These are phyloP conservation scores for Paramyrothecium sp. DNA, from an alignment of 2,329 filamentous ascomycete species.

Conservation along the genomic window DNA sequence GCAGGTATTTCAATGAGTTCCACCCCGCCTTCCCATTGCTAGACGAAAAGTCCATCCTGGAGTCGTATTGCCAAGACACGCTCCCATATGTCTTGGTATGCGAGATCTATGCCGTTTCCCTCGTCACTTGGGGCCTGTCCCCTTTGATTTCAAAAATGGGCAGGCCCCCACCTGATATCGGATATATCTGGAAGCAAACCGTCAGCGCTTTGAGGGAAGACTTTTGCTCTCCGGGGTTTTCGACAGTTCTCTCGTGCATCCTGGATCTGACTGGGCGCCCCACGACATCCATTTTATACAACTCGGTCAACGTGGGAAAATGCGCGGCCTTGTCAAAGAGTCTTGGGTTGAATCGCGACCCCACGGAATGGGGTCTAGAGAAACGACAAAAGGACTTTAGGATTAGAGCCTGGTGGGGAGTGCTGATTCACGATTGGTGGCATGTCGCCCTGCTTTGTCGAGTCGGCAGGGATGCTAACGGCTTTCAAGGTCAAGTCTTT, in stretches of 20 bases:
- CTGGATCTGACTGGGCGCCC: slow-evolving; percentile 4
- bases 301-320: slow-evolving; percentile 5
- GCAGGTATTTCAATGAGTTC: slow-evolving; percentile 5
- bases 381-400: slow-evolving; percentile 2
- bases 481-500: background rate
- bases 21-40: slow-evolving; percentile 6
- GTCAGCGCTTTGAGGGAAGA: slow-evolving; percentile 6
- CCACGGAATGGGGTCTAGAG: slow-evolving; percentile 2
- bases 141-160: background rate
- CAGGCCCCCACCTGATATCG: slow-evolving; percentile 1
- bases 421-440: slow-evolving; percentile 6
- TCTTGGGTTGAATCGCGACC: slow-evolving; percentile 5
- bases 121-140: background rate
- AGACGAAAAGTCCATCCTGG: slow-evolving; percentile 1
- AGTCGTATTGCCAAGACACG: background rate
- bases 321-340: slow-evolving; percentile 3
- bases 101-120: slow-evolving; percentile 4
- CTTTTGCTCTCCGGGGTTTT: slow-evolving; percentile 3
- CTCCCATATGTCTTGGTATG: slow-evolving; percentile 1
- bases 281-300: slow-evolving; percentile 4
- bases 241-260: slow-evolving; percentile 4
- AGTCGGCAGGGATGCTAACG: background rate
- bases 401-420: slow-evolving; percentile 3
- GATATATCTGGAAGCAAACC: slow-evolving; percentile 4
- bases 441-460: background rate